A percentile compares a stretch with the other conserved stretches of the same genome.
Conservation (phyloP, 306 rosid genomes). For the Medicago arabica region DNA sequence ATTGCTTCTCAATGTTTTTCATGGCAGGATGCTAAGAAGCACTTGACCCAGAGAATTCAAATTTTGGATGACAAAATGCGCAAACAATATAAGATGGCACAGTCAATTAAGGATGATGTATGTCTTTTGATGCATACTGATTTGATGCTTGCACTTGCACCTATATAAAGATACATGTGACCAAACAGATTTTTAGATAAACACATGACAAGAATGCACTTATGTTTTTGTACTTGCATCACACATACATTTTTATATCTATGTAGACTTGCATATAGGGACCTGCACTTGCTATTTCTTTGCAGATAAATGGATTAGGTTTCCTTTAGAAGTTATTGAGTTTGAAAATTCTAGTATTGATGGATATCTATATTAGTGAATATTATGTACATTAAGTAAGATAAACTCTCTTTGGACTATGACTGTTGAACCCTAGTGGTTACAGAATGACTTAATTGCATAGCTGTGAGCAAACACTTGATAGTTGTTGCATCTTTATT, state of each 20-base stretch:
- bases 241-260: constrained; percentile 7
- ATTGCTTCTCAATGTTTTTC: constrained; percentile 40
- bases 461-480: constrained; percentile 3
- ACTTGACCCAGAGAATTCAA: constrained; percentile 91
- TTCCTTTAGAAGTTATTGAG: constrained; percentile 24
- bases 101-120: constrained; percentile 76
- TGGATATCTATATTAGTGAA: constrained; percentile 22
- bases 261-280: background rate
- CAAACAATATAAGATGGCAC: constrained; percentile 79
- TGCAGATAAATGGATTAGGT: background rate
- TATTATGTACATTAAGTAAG: background rate
- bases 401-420: background rate
- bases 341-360: constrained; percentile 9
- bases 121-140: constrained; percentile 35
- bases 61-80: constrained; percentile 85
- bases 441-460: background rate
- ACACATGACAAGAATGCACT: background rate
- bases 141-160: constrained; percentile 23
- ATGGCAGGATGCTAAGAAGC: constrained; percentile 88
- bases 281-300: background rate
- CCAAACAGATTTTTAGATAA: constrained; percentile 13
- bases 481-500: background rate
- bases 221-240: too few species aligned
- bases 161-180: constrained; percentile 18
- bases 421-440: background rate